Conservation (phyloP, 768 basidiomycete species). For the Rhizopogon salebrosus region DNA sequence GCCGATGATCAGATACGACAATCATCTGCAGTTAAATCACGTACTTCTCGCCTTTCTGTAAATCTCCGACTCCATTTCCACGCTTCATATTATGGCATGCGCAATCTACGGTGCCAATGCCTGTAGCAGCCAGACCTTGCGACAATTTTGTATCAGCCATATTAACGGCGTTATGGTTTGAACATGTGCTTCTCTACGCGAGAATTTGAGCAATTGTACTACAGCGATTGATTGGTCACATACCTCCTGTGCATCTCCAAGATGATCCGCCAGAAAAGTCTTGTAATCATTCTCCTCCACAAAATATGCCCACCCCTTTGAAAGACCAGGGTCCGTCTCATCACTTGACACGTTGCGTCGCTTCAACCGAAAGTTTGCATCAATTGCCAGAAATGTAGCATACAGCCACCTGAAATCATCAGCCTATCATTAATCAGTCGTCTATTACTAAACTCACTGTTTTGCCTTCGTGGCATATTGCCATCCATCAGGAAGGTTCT, state of each 20-base stretch:
- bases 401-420: slow-evolving; percentile 22
- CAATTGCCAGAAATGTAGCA: slow-evolving; percentile 19
- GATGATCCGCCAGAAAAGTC: slow-evolving; percentile 10
- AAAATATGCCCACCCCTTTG: slow-evolving; percentile 20
- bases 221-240: no score
- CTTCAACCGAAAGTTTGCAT: slow-evolving; percentile 27
- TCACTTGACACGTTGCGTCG: slow-evolving; percentile 13
- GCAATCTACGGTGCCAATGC: slow-evolving; percentile 24
- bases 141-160: slow-evolving; percentile 13
- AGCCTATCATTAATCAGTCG: no score
- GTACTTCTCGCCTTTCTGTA: slow-evolving; percentile 17
- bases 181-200: slow-evolving; percentile 22
- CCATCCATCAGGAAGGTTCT: slow-evolving; percentile 3
- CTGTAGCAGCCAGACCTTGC: slow-evolving; percentile 19
- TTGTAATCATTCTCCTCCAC: slow-evolving; percentile 20
- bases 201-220: no score
- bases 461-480: background rate
- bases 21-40: no score
- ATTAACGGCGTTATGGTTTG: slow-evolving; percentile 23
- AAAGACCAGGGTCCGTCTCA: slow-evolving; percentile 13
- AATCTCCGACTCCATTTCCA: slow-evolving; percentile 15
- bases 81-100: slow-evolving; percentile 27
- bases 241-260: no score
- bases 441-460: no score
- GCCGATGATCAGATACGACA: no score